phyloP scores from a whole-genome alignment of 1,139 yeast genomes.

The Kodamaea sp. region DNA sequence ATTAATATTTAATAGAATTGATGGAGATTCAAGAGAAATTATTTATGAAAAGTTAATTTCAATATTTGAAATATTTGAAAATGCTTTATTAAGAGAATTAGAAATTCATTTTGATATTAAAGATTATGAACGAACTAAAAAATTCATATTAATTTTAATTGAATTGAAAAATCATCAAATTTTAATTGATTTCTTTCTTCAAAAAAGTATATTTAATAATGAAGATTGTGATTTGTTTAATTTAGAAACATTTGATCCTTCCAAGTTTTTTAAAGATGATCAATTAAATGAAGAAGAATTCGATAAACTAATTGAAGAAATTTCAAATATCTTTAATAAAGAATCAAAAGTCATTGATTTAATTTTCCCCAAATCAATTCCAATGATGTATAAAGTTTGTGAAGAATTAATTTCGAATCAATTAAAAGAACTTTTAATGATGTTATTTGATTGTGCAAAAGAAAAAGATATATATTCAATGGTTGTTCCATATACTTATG shows the following conservation, averaged over 20 bases:
- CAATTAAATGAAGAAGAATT: slow-evolving; percentile 17
- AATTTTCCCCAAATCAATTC: slow-evolving; percentile 39
- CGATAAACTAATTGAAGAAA: slow-evolving; percentile 22
- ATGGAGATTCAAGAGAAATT: slow-evolving; percentile 32
- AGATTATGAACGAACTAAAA: slow-evolving; percentile 38
- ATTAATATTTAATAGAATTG: slow-evolving; percentile 37
- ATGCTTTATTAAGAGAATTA: slow-evolving; percentile 67
- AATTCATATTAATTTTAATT: slow-evolving; percentile 35
- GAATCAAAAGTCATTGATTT: slow-evolving; percentile 36
- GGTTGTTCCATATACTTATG: slow-evolving; percentile 34
- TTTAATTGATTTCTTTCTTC: slow-evolving; percentile 44
- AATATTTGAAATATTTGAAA: slow-evolving; percentile 69
- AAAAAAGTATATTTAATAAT: slow-evolving; percentile 42
- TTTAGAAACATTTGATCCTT: slow-evolving; percentile 23
- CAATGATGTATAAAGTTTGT: slow-evolving; percentile 48
- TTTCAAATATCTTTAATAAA: slow-evolving; percentile 34
- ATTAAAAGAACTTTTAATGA: slow-evolving; percentile 32
- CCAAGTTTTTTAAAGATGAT: slow-evolving; percentile 17
- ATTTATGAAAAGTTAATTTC: slow-evolving; percentile 50
- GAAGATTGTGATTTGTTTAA: slow-evolving; percentile 32
- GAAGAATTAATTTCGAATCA: slow-evolving; percentile 46
- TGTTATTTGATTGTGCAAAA: slow-evolving; percentile 30
- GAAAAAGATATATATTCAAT: slow-evolving; percentile 24
- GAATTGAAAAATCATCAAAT: slow-evolving; percentile 42
- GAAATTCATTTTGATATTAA: slow-evolving; percentile 55